Evolutionary conservation across 148 eudicot genomes (phyloP).

Genomic region (Arbutus unedo): DNA sequence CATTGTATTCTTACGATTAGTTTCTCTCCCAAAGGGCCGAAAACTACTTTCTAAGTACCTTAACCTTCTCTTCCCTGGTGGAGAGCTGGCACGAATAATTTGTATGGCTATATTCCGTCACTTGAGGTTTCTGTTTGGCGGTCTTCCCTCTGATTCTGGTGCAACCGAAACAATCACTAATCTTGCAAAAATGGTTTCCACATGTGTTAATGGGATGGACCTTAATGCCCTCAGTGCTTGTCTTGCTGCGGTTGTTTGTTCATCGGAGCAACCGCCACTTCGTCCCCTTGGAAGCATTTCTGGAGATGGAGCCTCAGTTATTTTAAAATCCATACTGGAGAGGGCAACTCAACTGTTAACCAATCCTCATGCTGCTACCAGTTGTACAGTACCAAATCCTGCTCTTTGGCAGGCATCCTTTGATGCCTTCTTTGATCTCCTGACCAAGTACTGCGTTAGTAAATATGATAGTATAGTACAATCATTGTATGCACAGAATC

Average conservation of each 20-base stretch:
- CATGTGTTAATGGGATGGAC: constrained; percentile 68
- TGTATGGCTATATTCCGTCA: constrained; percentile 96
- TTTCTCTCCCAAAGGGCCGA: constrained; percentile 82
- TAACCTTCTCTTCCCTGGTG: constrained; percentile 54
- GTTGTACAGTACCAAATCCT: constrained; percentile 40
- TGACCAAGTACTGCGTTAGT: constrained; percentile 74
- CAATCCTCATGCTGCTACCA: constrained; percentile 43
- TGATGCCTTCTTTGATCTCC: constrained; percentile 67
- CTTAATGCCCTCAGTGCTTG: constrained; percentile 81
- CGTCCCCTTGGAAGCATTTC: constrained; percentile 81
- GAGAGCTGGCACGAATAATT: constrained; percentile 68
- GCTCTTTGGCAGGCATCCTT: constrained; percentile 96
- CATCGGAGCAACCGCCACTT: constrained; percentile 88
- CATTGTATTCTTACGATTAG: constrained; percentile 65
- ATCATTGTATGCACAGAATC: constrained; percentile 33
- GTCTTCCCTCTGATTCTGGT: constrained; percentile 48
- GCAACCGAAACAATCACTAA: constrained; percentile 44
- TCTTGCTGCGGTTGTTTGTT: constrained; percentile 96
- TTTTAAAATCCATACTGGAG: constrained; percentile 70
- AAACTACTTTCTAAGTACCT: constrained; percentile 72
- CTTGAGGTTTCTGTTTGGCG: constrained; percentile 82
- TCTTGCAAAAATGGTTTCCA: constrained; percentile 55
- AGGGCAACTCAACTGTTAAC: constrained; percentile 69
- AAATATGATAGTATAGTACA: constrained; percentile 78
- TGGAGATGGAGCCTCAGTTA: constrained; percentile 83